Base-by-base conservation (phyloP, 2,329 filamentous ascomycete species). In the Cryphonectria nitschkei region DNA sequence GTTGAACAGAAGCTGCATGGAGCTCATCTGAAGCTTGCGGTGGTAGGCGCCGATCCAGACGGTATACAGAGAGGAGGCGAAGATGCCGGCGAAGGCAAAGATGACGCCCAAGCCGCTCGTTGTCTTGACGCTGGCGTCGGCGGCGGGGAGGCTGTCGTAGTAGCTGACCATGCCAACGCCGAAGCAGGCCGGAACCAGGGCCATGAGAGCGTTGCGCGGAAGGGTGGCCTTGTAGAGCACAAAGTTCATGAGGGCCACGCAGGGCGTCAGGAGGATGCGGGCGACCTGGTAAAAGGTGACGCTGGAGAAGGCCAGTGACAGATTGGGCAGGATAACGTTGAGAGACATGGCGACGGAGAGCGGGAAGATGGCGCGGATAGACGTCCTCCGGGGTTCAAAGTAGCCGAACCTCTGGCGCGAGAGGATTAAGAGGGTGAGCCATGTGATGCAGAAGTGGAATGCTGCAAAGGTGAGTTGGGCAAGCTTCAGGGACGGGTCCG, bases 251-350 rank as follows among this genome's bases (percentile, higher is more conserved):
- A 87, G 78, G 5, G 89, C 90, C 29, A 91, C 89, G 60, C 84
- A 85, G 3, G 90, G 90, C 0, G 90, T 92, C 39, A 92, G 84
- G 16, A 92, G 82, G 71, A 92, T 90, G 34, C 90, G 87, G 5
- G 88, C 89, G 65, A 92, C 86, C 78, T 93, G 90, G 79, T 92
- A 92, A 78, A 92, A 92, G 58, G 89, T 90, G 58, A 92, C 87
- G 66, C 87, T 87, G 32, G 89, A 92, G 78, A 88, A 91, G 41
- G 90, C 89, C 60, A 93, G 82, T 1, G 89, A 91, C 8, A 92
- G 80, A 76, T 92, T 92, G 13, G 89, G 89, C 13, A 92, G 82
- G 73, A 92, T 89, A 77, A 92, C 89, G 78, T 92, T 92, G 71
- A 90, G 82, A 67, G 88, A 86, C 90, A 93, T 92, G 76, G 89